Evolutionary conservation across 257 asterid species (phyloP), one percentile per base, ranked within the genome.

Genomic region (Jacaranda copaia): DNA sequence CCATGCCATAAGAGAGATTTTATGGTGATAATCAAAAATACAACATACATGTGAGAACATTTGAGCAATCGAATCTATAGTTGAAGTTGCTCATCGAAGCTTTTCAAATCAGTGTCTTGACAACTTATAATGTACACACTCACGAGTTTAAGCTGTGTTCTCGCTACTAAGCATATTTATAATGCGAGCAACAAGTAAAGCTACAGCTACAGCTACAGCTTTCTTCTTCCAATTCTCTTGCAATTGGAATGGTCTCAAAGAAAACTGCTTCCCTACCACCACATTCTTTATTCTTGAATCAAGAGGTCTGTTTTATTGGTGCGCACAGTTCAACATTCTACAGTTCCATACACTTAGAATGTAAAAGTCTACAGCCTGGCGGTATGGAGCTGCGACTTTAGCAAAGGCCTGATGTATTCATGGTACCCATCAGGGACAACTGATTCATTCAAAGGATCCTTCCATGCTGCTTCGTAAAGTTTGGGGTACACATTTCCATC

Each of bases 401-500:
- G 89, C 85, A 93, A 62, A 38, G 98, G 99, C 86, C 85, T 86
- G 25, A 96, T 59, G 68, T 93, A 96, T 77, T 96, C 93, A 9
- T 89, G 90, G 81, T 87, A 93, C 66, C 99, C 98, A 58, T 90
- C 98, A 1, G 97, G 85, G 16, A 96, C 25, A 36, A 79, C 92
- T 1, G 94, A 56, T 3, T 96, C 92, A 19, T 96, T 96, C 74
- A 96, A 64, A 9, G 99, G 98, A 78, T 93, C 97, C 83, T 90
- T 93, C 98, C 97, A 91, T 16, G 98, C 98, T 25, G 91, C 99
- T 77, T 90, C 96, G 4, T 93, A 96, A 39, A 96, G 97, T 61
- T 91, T 90, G 5, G 98, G 98, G 76, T 96, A 96, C 64, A 96
- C 99, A 63, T 96, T 93, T 39, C 99, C 99, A 51, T 96, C 99